Conservation (phyloP, 345 rosid genomes). For the Draba incana region DNA sequence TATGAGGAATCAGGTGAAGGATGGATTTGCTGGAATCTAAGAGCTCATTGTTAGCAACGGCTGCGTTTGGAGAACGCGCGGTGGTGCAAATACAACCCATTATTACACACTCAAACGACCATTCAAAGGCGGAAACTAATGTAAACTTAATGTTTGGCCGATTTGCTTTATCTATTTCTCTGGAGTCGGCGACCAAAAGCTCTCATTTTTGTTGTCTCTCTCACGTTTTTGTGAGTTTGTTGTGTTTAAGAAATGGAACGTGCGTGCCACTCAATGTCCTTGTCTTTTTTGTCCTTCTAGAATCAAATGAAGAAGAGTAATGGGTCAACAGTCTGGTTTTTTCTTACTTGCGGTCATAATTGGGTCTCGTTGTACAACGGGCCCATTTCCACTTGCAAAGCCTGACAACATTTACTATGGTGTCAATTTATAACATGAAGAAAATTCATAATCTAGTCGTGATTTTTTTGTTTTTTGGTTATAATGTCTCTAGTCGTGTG, state of each 20-base stretch:
- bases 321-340: conserved; percentile 9
- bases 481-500: no score
- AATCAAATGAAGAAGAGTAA: background rate
- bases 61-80: conserved; percentile 41
- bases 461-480: background rate
- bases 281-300: conserved; percentile 6
- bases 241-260: conserved; percentile 29
- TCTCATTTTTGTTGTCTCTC: conserved; percentile 37
- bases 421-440: background rate
- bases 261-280: conserved; percentile 38
- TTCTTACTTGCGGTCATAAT: background rate
- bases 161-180: conserved; percentile 14
- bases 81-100: conserved; percentile 46
- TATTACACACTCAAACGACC: conserved; percentile 32
- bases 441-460: background rate
- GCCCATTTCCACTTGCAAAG: conserved; percentile 25
- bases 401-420: background rate
- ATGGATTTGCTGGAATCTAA: conserved; percentile 42
- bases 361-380: conserved; percentile 25
- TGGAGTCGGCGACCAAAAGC: conserved; percentile 30
- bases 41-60: conserved; percentile 26
- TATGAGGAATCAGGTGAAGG: conserved; percentile 34
- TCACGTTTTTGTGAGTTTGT: conserved; percentile 39
- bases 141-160: background rate
- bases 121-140: conserved; percentile 2